Percentiles rank a stretch among this genome's conserved stretches.
Evolutionary conservation across 352 stramenopile genomes (phyloP).

Genomic region (Globisporangium alternatum): DNA sequence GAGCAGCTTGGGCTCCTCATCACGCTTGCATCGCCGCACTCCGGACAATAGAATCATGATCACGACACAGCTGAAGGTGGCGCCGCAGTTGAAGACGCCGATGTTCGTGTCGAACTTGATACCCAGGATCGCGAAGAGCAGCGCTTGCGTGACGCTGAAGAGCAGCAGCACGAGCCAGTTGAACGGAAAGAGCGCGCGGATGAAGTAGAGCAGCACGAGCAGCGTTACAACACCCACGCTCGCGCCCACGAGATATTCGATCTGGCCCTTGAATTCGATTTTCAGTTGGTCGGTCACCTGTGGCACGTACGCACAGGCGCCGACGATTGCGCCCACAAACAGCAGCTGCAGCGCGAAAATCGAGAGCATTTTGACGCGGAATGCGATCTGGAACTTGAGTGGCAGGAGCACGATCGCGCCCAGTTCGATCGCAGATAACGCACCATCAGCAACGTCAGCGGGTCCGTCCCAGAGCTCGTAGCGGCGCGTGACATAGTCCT

Average conservation of each 20-base stretch:
- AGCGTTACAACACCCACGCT: not conserved
- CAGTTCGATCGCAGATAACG: not conserved
- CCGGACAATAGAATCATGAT: constrained; percentile 39
- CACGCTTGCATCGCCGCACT: constrained; percentile 10
- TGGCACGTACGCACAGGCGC: not conserved
- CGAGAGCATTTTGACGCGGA: constrained; percentile 9
- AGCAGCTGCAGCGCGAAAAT: constrained; percentile 9
- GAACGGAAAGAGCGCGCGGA: constrained; percentile 7
- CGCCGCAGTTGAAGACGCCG: constrained; percentile 36
- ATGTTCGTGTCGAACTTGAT: constrained; percentile 35
- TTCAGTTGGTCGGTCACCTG: not conserved
- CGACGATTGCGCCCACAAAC: not conserved
- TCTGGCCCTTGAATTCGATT: not conserved
- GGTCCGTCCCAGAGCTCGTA: not conserved
- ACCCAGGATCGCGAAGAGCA: constrained; percentile 38
- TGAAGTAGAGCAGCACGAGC: constrained; percentile 35
- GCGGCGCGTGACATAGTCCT: not conserved
- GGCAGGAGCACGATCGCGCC: constrained; percentile 6
- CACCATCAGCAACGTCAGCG: not conserved
- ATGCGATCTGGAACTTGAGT: not conserved
- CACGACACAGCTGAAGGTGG: constrained; percentile 41
- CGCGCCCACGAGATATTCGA: not conserved
- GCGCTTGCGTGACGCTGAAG: constrained; percentile 36
- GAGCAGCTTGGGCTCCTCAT: constrained; percentile 23
- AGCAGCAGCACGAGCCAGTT: constrained; percentile 22